Base-by-base conservation (phyloP, 208 protist species). In the Trypanosomatidae sp. region DNA sequence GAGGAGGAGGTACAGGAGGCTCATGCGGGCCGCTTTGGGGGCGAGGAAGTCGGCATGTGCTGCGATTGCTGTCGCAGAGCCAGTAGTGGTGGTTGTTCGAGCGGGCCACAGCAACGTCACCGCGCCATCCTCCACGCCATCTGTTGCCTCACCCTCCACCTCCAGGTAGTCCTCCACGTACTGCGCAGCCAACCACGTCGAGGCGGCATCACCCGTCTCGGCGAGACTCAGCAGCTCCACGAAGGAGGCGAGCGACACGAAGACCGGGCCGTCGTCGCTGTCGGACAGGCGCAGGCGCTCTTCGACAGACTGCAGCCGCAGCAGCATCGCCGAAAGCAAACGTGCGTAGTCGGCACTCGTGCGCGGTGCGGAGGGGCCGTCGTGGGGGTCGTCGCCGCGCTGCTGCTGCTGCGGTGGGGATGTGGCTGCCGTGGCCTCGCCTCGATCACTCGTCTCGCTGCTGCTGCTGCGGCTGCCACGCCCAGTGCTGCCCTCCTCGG, bases 171-270 rank as follows among this genome's bases (percentile, higher is more conserved):
- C 66, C 15, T 90, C 83, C 19, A 88, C 69, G 62, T 83, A 62
- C 73, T 82, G 28, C 36, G 74, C 76, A 4, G 81, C 85, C 28
- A 71, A 17, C 77, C 76, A 82, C 25, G 81, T 44, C 1, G 76
- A 56, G 25, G 46, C 62, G 1, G 62, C 58, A 66, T 81, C 75
- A 49, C 88, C 91, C 49, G 77, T 87, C 83, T 91, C 88, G 0
- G 81, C 78, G n/a, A 91, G 76, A n/a, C 80, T 80, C 53, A 91
- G 80, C 41, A 69, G 33, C 71, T 93, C 91, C 4, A 93, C 49
- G 6, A 95, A 73, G 33, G 67, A 76, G 7, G 77, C 79, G 7
- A 93, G 39, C 30, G 77, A 80, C 36, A 83, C 13, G 2, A 56
- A 55, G 55, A 44, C 30, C 25, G 65, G 67, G 30, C 68, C 76